phyloP scores from a whole-genome alignment of 257 asterid genomes.

The Solanum microdontum region DNA sequence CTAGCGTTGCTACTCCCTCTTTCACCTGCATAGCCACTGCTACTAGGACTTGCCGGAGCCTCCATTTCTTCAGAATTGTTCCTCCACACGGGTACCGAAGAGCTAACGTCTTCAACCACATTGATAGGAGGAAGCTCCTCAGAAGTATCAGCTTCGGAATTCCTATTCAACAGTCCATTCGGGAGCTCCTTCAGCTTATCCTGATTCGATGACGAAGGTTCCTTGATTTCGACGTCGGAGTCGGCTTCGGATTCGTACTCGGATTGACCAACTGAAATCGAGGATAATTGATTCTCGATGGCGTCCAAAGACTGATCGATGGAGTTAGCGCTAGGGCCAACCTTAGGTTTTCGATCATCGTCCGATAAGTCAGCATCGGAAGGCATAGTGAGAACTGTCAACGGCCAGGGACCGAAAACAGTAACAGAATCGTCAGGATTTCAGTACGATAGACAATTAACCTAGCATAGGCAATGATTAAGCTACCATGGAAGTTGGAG shows the following conservation, averaged over 20 bases:
- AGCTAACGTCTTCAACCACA: conserved; percentile 24
- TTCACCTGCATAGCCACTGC: conserved; percentile 96
- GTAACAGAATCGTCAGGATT: not conserved
- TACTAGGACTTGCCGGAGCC: conserved; percentile 67
- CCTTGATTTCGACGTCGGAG: not conserved
- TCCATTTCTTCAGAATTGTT: conserved; percentile 39
- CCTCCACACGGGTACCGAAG: conserved; percentile 39
- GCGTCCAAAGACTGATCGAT: conserved; percentile 93
- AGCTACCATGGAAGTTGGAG: not conserved
- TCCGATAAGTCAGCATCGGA: conserved; percentile 12
- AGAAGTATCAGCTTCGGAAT: conserved; percentile 5
- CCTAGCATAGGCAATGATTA: not conserved
- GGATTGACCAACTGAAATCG: conserved; percentile 55
- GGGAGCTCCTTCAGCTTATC: conserved; percentile 15
- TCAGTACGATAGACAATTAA: not conserved
- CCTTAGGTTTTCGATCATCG: conserved; percentile 22
- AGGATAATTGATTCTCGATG: conserved; percentile 75
- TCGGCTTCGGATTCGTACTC: not conserved
- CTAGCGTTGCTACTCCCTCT: conserved; percentile 80
- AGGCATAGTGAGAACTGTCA: conserved; percentile 1
- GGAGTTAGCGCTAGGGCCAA: conserved; percentile 22
- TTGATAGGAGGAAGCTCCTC: conserved; percentile 5
- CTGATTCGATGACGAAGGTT: not conserved
- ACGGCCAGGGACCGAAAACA: not conserved
- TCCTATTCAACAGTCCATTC: conserved; percentile 23